Evolutionary conservation across 371 early-diverging fungal species (phyloP), one percentile per base, ranked within the genome.

Genomic region (Blakeslea trispora): DNA sequence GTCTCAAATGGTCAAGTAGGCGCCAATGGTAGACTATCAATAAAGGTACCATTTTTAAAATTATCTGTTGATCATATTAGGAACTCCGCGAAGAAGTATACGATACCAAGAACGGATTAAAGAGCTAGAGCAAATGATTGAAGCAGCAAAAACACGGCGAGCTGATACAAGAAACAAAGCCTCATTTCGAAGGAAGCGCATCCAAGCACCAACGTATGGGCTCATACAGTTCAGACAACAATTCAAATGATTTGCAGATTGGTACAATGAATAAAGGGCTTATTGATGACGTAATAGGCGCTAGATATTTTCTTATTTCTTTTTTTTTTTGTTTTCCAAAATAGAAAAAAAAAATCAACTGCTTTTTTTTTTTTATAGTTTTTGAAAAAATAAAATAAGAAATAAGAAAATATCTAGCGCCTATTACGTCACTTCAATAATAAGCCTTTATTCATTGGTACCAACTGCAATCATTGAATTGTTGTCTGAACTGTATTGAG

Each of bases 11-110:
- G 55, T n/a, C 69, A 69, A 39, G 50, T 40, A 13, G 69, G 66
- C 0, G 31, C 69, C 5, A 68, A 63, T 39, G 72, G 64, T 45
- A 88, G 87, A 72, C 90, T 23, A 65, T 79, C 54, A 91, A 92
- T 77, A 93, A 92, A 68, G 94, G 93, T 4, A 82, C 84, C 10
- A 90, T 98, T 98, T 31, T 81, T 97, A 42, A 88, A 90, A 49
- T 82, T 93, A 58, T 90, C 93, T 1, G 95, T 96, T 8, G 75
- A 75, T 55, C 74, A 79, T 57, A 79, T 79, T 31, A 72, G 43
- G 72, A 75, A 43, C 54, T 79, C 11, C 65, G 67, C 32, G 68
- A 63, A 24, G 73, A 75, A 28, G 64, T 75, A n/a, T 35, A 50
- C 59, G 52, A 44, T 75, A 73, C 45, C 59, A 75, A 57, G 65